These are phyloP conservation scores for Retiboletus fuscus DNA, from an alignment of 1,284 basidiomycete genomes.

Conservation along the genomic window DNA sequence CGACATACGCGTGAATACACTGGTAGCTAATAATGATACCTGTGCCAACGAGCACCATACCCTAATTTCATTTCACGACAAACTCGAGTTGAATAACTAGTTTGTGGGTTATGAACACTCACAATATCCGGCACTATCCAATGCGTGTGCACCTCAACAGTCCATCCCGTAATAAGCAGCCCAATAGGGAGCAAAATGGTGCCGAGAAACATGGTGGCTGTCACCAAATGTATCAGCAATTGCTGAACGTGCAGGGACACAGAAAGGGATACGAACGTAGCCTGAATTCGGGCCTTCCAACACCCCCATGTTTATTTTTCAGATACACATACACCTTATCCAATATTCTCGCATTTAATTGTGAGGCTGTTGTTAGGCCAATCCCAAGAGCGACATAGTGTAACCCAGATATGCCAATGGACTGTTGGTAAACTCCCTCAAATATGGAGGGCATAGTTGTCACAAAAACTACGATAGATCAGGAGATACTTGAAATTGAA, in stretches of 20 bases:
- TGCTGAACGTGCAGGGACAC: too few relatives aligned
- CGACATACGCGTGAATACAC: constrained; percentile 63
- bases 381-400: constrained; percentile 67
- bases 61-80: constrained; percentile 51
- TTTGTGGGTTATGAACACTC: constrained; percentile 35
- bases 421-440: constrained; percentile 60
- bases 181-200: constrained; percentile 68
- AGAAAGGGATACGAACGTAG: constrained; percentile 42
- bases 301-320: constrained; percentile 56
- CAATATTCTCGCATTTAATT: constrained; percentile 61
- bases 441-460: constrained; percentile 77
- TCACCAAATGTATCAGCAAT: constrained; percentile 15
- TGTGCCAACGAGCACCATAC: constrained; percentile 61
- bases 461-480: constrained; percentile 61
- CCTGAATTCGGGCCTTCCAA: constrained; percentile 63
- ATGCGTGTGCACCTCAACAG: constrained; percentile 62
- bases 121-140: constrained; percentile 80
- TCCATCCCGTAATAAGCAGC: constrained; percentile 75
- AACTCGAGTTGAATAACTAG: background rate
- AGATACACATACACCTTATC: constrained; percentile 62
- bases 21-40: constrained; percentile 61
- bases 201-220: constrained; percentile 72
- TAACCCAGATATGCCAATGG: constrained; percentile 67
- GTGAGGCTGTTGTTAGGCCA: constrained; percentile 57
- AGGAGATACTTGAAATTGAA: constrained; percentile 1